These are phyloP conservation scores for Microsporum audouinii DNA, from an alignment of 2,329 filamentous ascomycete genomes.

Conservation along the genomic window DNA sequence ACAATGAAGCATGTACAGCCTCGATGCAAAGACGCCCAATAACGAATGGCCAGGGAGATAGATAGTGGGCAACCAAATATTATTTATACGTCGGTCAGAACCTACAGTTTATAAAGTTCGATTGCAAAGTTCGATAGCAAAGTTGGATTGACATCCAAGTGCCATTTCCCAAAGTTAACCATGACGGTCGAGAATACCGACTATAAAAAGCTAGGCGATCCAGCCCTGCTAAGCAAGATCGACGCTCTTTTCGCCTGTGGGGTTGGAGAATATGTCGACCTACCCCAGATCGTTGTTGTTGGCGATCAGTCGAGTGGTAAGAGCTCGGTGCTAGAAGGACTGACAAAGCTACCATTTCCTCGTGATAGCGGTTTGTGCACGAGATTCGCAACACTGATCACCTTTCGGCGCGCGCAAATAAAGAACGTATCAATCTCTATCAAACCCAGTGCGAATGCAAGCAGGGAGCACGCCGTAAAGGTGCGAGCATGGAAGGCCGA, in stretches of 20 bases:
- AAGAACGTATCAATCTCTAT: slow-evolving; percentile 26
- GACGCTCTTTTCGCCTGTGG: background rate
- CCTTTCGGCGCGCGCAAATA: slow-evolving; percentile 21
- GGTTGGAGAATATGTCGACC: slow-evolving; percentile 16
- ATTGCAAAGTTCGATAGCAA: no score
- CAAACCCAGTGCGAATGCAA: slow-evolving; percentile 24
- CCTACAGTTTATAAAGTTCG: no score
- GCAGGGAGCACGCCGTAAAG: slow-evolving; percentile 13
- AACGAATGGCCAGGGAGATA: no score
- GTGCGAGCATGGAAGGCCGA: slow-evolving; percentile 20
- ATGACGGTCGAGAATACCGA: background rate
- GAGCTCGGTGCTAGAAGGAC: slow-evolving; percentile 16
- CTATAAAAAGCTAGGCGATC: background rate
- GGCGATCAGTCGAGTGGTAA: slow-evolving; percentile 29
- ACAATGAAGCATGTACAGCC: no score
- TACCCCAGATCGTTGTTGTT: slow-evolving; percentile 22
- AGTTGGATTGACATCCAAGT: no score
- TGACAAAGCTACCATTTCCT: slow-evolving; percentile 26
- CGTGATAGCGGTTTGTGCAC: slow-evolving; percentile 25
- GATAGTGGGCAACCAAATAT: no score
- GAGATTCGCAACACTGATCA: slow-evolving; percentile 33
- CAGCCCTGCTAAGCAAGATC: slow-evolving; percentile 16
- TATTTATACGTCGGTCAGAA: no score
- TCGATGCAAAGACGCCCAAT: no score
- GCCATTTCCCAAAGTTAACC: background rate